Conservation (phyloP, 108 stramenopile genomes). For the Pelagomonas calceolata region DNA sequence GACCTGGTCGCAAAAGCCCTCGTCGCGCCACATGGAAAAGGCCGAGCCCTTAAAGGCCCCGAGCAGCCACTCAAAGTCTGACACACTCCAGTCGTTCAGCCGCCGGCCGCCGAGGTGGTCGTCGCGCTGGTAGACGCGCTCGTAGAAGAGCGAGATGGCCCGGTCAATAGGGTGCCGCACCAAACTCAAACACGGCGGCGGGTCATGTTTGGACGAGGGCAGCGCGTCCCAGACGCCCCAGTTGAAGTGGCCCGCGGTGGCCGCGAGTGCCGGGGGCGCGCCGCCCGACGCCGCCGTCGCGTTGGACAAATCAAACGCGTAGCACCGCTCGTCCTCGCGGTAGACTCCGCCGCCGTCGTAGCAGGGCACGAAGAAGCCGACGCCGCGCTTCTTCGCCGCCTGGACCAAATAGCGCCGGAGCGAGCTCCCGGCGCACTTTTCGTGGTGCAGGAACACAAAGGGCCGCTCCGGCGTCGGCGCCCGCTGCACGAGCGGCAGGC, state of each 20-base stretch:
- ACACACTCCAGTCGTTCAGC: constrained; percentile 5
- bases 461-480: constrained; percentile 4
- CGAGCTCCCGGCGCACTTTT: constrained; percentile 17
- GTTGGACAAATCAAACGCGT: constrained; percentile 13
- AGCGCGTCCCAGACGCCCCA: constrained; percentile 19
- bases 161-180: constrained; percentile 17
- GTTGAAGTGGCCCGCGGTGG: constrained; percentile 19
- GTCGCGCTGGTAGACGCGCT: constrained; percentile 14
- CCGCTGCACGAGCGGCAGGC: constrained; percentile 8
- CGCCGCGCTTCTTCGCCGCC: not conserved
- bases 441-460: constrained; percentile 26
- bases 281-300: constrained; percentile 5
- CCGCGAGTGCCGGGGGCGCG: not conserved
- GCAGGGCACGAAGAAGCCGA: constrained; percentile 12
- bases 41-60: not conserved
- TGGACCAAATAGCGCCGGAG: constrained; percentile 7
- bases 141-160: constrained; percentile 19
- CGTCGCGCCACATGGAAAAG: constrained; percentile 13
- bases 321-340: constrained; percentile 8
- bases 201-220: not conserved
- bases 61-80: not conserved
- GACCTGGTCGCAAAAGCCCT: constrained; percentile 9
- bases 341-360: constrained; percentile 1
- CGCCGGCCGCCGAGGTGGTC: constrained; percentile 4
- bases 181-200: constrained; percentile 10